Percentiles rank a stretch among this genome's conserved stretches.
Conservation (phyloP, 179 eudicot genomes). For the Drosera spatulata region DNA sequence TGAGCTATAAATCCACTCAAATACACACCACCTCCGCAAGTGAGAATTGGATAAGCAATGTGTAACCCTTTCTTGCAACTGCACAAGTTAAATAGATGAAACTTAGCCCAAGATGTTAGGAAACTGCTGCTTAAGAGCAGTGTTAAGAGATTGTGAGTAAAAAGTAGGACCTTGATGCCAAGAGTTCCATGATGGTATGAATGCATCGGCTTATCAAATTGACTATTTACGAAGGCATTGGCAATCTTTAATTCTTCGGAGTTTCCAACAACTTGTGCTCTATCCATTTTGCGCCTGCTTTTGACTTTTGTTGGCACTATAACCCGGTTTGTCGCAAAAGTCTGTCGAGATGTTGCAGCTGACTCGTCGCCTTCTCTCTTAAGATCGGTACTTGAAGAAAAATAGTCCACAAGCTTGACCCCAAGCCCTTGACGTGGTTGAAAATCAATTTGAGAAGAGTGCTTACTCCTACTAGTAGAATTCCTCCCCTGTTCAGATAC, state of each 20-base stretch:
- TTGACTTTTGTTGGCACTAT: conserved; percentile 41
- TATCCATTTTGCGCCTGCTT: conserved; percentile 65
- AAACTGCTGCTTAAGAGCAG: not conserved
- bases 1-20: conserved; percentile 97
- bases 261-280: conserved; percentile 28
- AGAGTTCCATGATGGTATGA: conserved; percentile 22
- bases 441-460: conserved; percentile 40
- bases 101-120: not conserved
- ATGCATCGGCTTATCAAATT: conserved; percentile 21
- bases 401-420: conserved; percentile 45
- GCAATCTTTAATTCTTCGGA: conserved; percentile 22
- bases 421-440: conserved; percentile 38
- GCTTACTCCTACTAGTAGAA: conserved; percentile 31
- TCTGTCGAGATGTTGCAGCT: conserved; percentile 40
- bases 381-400: conserved; percentile 58
- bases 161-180: conserved; percentile 39
- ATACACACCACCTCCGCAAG: conserved; percentile 74
- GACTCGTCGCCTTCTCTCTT: conserved; percentile 70
- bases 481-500: conserved; percentile 39
- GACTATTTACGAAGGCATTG: conserved; percentile 28
- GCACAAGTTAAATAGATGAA: conserved; percentile 2
- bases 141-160: not conserved
- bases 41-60: conserved; percentile 49
- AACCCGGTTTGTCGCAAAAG: conserved; percentile 30
- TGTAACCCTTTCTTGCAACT: conserved; percentile 43